phyloP scores from a whole-genome alignment of 2,329 filamentous ascomycete genomes.

The Diaporthe sp. region DNA sequence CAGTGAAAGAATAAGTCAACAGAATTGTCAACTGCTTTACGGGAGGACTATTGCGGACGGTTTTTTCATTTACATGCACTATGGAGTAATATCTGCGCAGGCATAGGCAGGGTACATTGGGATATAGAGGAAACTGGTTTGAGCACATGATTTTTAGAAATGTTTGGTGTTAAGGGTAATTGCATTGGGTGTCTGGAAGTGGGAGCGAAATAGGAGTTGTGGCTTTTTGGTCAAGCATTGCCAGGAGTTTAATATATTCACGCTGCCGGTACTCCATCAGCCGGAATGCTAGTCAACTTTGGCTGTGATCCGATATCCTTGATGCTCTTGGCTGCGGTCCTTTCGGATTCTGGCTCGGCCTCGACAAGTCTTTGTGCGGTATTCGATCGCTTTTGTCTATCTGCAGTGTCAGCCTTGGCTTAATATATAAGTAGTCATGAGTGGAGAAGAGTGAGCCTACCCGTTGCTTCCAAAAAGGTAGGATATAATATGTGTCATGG shows the following conservation, averaged over 20 bases:
- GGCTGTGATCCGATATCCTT: neutral
- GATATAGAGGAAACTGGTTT: neutral
- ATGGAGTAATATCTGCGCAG: conserved; percentile 7
- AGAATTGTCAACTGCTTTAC: neutral
- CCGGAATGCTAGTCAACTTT: neutral
- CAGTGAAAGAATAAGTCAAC: conserved; percentile 16
- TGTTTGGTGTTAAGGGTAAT: conserved; percentile 11
- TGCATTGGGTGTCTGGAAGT: neutral
- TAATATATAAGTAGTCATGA: too few relatives aligned
- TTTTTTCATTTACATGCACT: neutral
- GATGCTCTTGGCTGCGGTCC: neutral
- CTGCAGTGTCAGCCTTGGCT: neutral
- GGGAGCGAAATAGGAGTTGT: conserved; percentile 4
- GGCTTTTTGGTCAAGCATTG: conserved; percentile 6
- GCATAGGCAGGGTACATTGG: neutral
- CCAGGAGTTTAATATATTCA: neutral
- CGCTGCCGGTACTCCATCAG: neutral
- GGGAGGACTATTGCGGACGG: neutral
- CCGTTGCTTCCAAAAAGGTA: conserved; percentile 30
- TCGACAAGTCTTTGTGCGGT: neutral
- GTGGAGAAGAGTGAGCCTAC: neutral
- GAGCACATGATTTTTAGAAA: neutral
- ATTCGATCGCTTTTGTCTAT: neutral
- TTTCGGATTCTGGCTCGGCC: neutral
- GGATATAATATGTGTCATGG: conserved; percentile 22